Conservation (phyloP, 1,284 basidiomycete species). For the Pascua sp. region DNA sequence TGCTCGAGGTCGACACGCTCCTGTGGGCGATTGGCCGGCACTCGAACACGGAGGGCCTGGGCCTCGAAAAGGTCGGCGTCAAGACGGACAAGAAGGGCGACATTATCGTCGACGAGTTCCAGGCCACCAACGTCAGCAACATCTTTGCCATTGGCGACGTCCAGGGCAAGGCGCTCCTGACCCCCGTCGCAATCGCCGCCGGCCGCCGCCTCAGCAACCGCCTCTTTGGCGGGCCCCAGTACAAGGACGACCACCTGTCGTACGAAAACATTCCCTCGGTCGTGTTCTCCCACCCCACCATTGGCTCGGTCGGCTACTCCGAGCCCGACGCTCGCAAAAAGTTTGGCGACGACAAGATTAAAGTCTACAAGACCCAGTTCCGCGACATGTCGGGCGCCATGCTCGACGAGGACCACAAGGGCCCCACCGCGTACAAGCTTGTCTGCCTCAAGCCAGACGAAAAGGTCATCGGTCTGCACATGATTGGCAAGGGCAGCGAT, state of each 20-base stretch:
- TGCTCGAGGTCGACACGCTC: slow-evolving; percentile 78
- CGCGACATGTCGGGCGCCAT: slow-evolving; percentile 82
- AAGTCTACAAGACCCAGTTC: slow-evolving; percentile 78
- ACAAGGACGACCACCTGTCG: slow-evolving; percentile 79
- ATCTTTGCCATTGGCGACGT: slow-evolving; percentile 89
- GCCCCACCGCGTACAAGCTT: slow-evolving; percentile 90
- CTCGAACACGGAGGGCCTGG: slow-evolving; percentile 72
- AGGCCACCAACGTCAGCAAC: slow-evolving; percentile 69
- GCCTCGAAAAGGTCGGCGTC: slow-evolving; percentile 73
- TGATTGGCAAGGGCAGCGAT: slow-evolving; percentile 84
- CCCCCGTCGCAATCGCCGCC: slow-evolving; percentile 98
- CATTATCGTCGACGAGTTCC: slow-evolving; percentile 85
- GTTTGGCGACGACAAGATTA: slow-evolving; percentile 79
- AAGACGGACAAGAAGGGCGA: slow-evolving; percentile 73
- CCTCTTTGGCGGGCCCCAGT: slow-evolving; percentile 79
- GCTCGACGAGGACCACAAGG: slow-evolving; percentile 78
- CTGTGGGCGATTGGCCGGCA: slow-evolving; percentile 94
- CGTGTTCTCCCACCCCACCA: slow-evolving; percentile 93
- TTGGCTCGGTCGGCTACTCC: slow-evolving; percentile 86
- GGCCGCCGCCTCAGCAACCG: slow-evolving; percentile 84
- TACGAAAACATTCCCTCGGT: slow-evolving; percentile 92
- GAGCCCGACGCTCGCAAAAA: slow-evolving; percentile 83
- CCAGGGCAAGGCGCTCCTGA: slow-evolving; percentile 83
- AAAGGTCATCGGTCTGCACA: slow-evolving; percentile 89
- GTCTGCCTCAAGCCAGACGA: slow-evolving; percentile 82